Evolutionary conservation across 768 basidiomycete genomes (phyloP).

Genomic region (Termitomyces sp.): DNA sequence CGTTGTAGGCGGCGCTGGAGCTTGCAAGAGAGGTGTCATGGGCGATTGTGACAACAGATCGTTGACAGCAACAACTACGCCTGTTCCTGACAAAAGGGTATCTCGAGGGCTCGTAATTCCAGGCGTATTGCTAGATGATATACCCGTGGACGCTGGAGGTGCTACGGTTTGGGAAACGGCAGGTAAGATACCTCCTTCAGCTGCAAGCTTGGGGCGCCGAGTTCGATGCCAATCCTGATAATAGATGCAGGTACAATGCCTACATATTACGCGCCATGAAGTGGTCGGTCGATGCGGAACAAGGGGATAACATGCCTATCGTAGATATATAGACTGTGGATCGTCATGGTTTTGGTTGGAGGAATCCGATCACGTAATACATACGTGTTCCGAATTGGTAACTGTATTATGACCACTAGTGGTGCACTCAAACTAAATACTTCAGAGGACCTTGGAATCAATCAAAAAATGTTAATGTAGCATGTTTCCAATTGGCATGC

Average conservation of each 20-base stretch:
- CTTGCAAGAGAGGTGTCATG: slow-evolving; percentile 35
- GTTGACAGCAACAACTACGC: slow-evolving; percentile 64
- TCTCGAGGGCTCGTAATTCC: slow-evolving; percentile 59
- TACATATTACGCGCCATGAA: slow-evolving; percentile 27
- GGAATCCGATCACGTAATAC: slow-evolving; percentile 17
- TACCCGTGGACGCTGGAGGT: slow-evolving; percentile 28
- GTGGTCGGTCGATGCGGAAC: slow-evolving; percentile 2
- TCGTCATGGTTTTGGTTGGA: slow-evolving; percentile 61
- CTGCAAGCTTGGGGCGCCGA: slow-evolving; percentile 68
- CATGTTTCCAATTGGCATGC: slow-evolving; percentile 51
- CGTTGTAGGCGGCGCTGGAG: slow-evolving; percentile 29
- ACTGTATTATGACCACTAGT: too few relatives aligned
- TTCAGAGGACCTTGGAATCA: neutral
- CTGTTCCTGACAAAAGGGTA: slow-evolving; percentile 62
- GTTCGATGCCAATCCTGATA: slow-evolving; percentile 95
- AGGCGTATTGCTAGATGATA: slow-evolving; percentile 32
- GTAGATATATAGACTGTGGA: slow-evolving; percentile 91
- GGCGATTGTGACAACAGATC: slow-evolving; percentile 37
- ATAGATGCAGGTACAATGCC: slow-evolving; percentile 91
- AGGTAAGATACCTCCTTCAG: slow-evolving; percentile 70
- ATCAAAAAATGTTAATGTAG: neutral
- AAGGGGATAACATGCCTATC: slow-evolving; percentile 59
- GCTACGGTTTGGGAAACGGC: slow-evolving; percentile 77
- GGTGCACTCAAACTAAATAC: neutral
- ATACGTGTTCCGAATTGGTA: too few relatives aligned